Evolutionary conservation across 768 basidiomycete genomes (phyloP).

Genomic region (Lactarius evosmus): DNA sequence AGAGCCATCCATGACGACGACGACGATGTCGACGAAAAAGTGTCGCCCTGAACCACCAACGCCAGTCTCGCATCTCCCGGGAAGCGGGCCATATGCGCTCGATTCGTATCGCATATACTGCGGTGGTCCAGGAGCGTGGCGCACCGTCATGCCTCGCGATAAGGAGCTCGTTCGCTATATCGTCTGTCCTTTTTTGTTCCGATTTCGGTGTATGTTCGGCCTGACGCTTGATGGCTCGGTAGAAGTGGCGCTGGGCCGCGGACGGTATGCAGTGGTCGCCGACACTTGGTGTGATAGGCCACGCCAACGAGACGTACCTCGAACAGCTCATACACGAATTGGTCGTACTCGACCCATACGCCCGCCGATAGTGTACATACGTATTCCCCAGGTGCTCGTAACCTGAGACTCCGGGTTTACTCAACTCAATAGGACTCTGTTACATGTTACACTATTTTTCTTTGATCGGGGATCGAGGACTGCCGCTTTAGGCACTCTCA

Average conservation of each 20-base stretch:
- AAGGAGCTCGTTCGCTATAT: constrained; percentile 68
- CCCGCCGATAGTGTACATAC: not conserved
- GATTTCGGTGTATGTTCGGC: not conserved
- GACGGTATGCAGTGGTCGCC: constrained; percentile 53
- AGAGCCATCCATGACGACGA: constrained; percentile 12
- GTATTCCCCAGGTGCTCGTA: not conserved
- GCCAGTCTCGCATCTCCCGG: constrained; percentile 56
- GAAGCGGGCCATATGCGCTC: constrained; percentile 66
- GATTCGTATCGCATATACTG: constrained; percentile 78
- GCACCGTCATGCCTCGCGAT: constrained; percentile 56
- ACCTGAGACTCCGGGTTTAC: not conserved
- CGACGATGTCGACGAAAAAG: not conserved
- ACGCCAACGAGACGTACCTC: constrained; percentile 19
- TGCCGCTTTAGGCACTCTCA: not conserved
- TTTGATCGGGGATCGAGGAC: not conserved
- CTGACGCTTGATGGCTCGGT: not conserved
- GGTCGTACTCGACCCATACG: constrained; percentile 19
- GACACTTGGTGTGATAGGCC: constrained; percentile 40
- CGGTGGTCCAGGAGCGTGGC: constrained; percentile 50
- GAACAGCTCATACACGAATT: constrained; percentile 26
- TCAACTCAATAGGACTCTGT: too few species aligned
- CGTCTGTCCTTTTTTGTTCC: constrained; percentile 40
- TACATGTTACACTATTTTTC: too few species aligned
- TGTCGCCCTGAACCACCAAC: constrained; percentile 30
- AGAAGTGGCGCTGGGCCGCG: constrained; percentile 76